Evolutionary conservation across 2,329 filamentous ascomycete genomes (phyloP).

Genomic region (Trichoderma atroviride): DNA sequence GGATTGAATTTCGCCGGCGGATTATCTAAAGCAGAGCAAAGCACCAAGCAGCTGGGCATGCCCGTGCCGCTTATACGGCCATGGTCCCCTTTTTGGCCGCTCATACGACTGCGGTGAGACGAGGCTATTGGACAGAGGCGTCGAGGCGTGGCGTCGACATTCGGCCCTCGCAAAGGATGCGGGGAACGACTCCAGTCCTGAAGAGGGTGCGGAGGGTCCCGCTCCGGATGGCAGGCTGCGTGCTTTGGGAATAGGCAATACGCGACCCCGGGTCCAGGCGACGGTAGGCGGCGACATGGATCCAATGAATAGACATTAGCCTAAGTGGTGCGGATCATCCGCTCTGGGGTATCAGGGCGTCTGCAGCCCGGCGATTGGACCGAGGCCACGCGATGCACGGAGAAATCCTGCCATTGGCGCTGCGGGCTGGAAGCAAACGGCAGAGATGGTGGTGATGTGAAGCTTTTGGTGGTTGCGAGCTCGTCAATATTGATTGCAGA

Average conservation of each 20-base stretch:
- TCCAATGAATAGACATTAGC: conserved; percentile 24
- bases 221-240: neutral
- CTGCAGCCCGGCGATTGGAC: conserved; percentile 9
- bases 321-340: conserved; percentile 24
- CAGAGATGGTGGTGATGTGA: neutral
- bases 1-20: conserved; percentile 20
- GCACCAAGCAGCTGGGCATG: conserved; percentile 2
- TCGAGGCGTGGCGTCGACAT: conserved; percentile 3
- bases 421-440: neutral
- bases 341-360: conserved; percentile 10
- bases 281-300: neutral
- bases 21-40: conserved; percentile 8
- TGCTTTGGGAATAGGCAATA: conserved; percentile 6
- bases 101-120: neutral
- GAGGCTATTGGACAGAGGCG: conserved; percentile 18
- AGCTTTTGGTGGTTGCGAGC: neutral
- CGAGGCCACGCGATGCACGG: conserved; percentile 21
- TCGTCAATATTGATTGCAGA: neutral
- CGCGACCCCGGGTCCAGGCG: conserved; percentile 4
- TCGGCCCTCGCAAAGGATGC: conserved; percentile 19
- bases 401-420: conserved; percentile 16
- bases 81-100: neutral
- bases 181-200: conserved; percentile 8
- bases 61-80: conserved; percentile 17
- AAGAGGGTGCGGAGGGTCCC: conserved; percentile 11